Evolutionary conservation across 495 filamentous ascomycete species (phyloP).

Genomic region (Penicillium coffeae): DNA sequence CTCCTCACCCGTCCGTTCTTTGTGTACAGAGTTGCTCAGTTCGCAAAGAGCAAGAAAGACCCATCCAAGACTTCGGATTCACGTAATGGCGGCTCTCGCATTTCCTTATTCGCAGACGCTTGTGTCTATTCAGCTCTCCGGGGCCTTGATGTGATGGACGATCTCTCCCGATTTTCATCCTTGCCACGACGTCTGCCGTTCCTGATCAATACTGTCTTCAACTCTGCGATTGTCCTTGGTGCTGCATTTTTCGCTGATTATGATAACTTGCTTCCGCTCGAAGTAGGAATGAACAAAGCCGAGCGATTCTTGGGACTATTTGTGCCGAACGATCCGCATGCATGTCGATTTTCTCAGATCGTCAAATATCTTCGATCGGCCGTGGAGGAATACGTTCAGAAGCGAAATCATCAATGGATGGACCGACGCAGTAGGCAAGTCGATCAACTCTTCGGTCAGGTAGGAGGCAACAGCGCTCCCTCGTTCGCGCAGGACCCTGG

Average conservation of each 20-base stretch:
- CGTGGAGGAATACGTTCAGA: slow-evolving; percentile 42
- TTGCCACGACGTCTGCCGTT: slow-evolving; percentile 67
- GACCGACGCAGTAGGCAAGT: slow-evolving; percentile 35
- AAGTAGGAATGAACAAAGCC: slow-evolving; percentile 53
- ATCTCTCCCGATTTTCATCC: slow-evolving; percentile 53
- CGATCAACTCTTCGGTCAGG: slow-evolving; percentile 40
- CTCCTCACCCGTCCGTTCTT: slow-evolving; percentile 68
- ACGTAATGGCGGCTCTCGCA: slow-evolving; percentile 35
- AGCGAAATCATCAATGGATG: slow-evolving; percentile 35
- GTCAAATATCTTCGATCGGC: slow-evolving; percentile 58
- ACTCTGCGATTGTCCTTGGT: slow-evolving; percentile 63
- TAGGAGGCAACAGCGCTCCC: slow-evolving; percentile 18
- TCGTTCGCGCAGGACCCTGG: slow-evolving; percentile 13
- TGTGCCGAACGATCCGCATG: slow-evolving; percentile 60
- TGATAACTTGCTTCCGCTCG: slow-evolving; percentile 53
- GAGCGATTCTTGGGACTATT: slow-evolving; percentile 60
- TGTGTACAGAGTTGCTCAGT: slow-evolving; percentile 48
- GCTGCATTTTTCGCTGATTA: slow-evolving; percentile 67
- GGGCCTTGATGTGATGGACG: slow-evolving; percentile 58
- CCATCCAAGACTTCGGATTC: slow-evolving; percentile 17
- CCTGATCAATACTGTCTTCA: slow-evolving; percentile 70
- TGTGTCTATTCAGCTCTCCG: slow-evolving; percentile 69
- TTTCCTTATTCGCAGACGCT: slow-evolving; percentile 64
- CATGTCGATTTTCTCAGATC: slow-evolving; percentile 60
- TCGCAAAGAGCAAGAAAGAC: slow-evolving; percentile 37